Evolutionary conservation across 495 filamentous ascomycete genomes (phyloP).

Genomic region (Apodospora peruviana): DNA sequence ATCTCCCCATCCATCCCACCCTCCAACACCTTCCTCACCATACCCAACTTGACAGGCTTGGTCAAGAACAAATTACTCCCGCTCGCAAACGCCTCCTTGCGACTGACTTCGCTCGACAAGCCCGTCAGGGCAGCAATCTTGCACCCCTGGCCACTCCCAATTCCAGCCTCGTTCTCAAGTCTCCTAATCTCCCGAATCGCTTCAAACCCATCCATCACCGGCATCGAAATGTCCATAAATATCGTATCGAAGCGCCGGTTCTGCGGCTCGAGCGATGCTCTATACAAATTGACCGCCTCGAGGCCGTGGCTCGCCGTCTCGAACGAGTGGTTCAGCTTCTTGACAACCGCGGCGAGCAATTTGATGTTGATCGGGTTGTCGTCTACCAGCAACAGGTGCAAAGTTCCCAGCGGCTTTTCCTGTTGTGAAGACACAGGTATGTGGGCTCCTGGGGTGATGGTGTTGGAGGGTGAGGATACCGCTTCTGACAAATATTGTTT

Average conservation of each 20-base stretch:
- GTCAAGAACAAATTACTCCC: constrained; percentile 67
- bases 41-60: constrained; percentile 54
- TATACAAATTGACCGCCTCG: constrained; percentile 37
- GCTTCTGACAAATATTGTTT: too few relatives aligned
- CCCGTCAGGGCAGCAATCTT: constrained; percentile 68
- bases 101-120: constrained; percentile 55
- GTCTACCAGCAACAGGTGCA: constrained; percentile 59
- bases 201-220: constrained; percentile 58
- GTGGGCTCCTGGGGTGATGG: too few relatives aligned
- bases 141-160: constrained; percentile 24
- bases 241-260: constrained; percentile 42
- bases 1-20: not conserved
- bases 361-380: constrained; percentile 73
- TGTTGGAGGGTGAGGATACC: not conserved
- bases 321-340: constrained; percentile 36
- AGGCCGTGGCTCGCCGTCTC: constrained; percentile 37
- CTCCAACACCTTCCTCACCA: constrained; percentile 12
- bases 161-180: constrained; percentile 33
- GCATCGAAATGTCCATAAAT: constrained; percentile 66
- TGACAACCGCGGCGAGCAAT: constrained; percentile 58
- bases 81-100: constrained; percentile 57
- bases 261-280: constrained; percentile 14
- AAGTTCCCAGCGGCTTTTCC: not conserved
- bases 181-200: constrained; percentile 51
- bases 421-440: not conserved